These are phyloP conservation scores for Pseudoneurospora amorphoporcata DNA, from an alignment of 495 filamentous ascomycete species.

Conservation along the genomic window DNA sequence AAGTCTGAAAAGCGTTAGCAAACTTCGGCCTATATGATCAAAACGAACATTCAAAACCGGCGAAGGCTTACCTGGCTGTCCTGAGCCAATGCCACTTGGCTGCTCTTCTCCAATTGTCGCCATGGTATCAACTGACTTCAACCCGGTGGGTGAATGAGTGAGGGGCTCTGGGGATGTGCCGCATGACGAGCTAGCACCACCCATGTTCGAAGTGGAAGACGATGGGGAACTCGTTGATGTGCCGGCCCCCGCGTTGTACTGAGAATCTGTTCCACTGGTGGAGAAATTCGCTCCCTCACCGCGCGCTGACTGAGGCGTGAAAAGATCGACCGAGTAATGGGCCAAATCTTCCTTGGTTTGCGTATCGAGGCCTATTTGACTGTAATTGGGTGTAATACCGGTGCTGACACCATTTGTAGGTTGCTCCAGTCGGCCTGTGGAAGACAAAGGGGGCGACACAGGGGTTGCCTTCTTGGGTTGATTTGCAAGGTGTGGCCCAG, in stretches of 20 bases:
- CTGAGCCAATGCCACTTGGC: conserved; percentile 17
- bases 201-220: conserved; percentile 47
- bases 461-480: conserved; percentile 18
- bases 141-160: conserved; percentile 43
- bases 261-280: conserved; percentile 50
- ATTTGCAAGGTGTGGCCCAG: conserved; percentile 50
- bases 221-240: conserved; percentile 49
- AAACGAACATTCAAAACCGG: not conserved
- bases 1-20: conserved; percentile 2
- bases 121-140: conserved; percentile 50
- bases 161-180: conserved; percentile 51
- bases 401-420: conserved; percentile 20
- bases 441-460: conserved; percentile 10
- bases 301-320: conserved; percentile 21
- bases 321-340: conserved; percentile 22
- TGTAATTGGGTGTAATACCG: conserved; percentile 14
- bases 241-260: conserved; percentile 27
- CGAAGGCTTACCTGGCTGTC: conserved; percentile 12
- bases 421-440: conserved; percentile 21
- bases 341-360: conserved; percentile 27
- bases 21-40: not conserved
- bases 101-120: conserved; percentile 48
- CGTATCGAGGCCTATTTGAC: conserved; percentile 14
- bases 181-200: conserved; percentile 60
- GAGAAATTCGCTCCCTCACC: conserved; percentile 32